A percentile compares a stretch with the other conserved stretches of the same genome.
These are phyloP conservation scores for Hyphopichia buzzinii DNA, from an alignment of 1,139 yeast genomes.

Conservation along the genomic window DNA sequence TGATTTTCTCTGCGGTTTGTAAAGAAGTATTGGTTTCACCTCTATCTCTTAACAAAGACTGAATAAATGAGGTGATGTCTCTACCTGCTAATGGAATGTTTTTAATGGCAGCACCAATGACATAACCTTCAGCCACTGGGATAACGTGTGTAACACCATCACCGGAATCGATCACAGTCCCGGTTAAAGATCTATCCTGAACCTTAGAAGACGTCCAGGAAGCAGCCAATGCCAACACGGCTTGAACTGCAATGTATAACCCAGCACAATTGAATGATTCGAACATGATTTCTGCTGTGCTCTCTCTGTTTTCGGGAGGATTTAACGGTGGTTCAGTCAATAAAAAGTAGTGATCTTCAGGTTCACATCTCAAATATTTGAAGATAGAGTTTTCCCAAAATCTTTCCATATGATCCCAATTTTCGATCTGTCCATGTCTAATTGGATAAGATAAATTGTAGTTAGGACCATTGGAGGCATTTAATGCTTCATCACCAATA, in stretches of 20 bases:
- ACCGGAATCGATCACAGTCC: conserved; percentile 97
- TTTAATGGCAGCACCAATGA: conserved; percentile 94
- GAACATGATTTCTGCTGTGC: conserved; percentile 97
- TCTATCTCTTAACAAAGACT: conserved; percentile 89
- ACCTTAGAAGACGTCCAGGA: conserved; percentile 98
- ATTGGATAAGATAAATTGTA: conserved; percentile 90
- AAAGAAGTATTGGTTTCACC: conserved; percentile 93
- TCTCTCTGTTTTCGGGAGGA: conserved; percentile 98
- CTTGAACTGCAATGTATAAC: conserved; percentile 96
- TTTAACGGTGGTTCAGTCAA: conserved; percentile 97
- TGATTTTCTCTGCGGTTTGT: conserved; percentile 93
- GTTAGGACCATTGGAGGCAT: conserved; percentile 85
- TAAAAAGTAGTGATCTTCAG: conserved; percentile 95
- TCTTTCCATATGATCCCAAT: conserved; percentile 99
- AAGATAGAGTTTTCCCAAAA: conserved; percentile 98
- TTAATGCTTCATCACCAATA: conserved; percentile 93
- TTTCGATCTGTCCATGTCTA: conserved; percentile 95
- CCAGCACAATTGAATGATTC: conserved; percentile 99
- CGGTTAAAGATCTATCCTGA: conserved; percentile 91
- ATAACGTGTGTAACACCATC: conserved; percentile 98
- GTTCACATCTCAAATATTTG: conserved; percentile 94
- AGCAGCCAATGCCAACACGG: conserved; percentile 96
- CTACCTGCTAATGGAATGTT: conserved; percentile 98
- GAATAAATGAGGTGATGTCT: conserved; percentile 92
- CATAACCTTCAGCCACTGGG: conserved; percentile 99